Evolutionary conservation across 495 filamentous ascomycete species (phyloP), one percentile per base, ranked within the genome.

Genomic region (Penicillium pancosmium): DNA sequence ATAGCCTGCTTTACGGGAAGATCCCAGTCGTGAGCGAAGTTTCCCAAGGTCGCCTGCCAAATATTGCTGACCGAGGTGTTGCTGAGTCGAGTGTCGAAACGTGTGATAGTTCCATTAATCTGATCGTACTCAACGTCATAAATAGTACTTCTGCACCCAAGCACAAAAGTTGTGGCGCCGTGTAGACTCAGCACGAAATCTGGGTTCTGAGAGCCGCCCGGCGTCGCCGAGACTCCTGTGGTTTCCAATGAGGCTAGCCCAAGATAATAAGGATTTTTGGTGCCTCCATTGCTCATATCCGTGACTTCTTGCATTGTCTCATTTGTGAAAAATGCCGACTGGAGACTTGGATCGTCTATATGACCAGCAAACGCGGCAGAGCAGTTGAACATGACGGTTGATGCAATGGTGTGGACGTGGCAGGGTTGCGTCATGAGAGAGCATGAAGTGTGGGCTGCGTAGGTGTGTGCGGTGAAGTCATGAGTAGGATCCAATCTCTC

Each of bases 31-130:
- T 3, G 2, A 0, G 7, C 2, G 41, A 6, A 12, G 16, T 44
- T 44, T 19, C 16, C 15, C 1, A n/a, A 5, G 9, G 41, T 44
- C 19, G 41, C 3, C 41, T 44, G 41, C 41, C 41, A 44, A n/a
- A 44, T 44, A 19, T 44, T 44, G 16, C 41, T 44, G 41, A 44
- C 41, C 5, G 41, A 44, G 16, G 41, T 44, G 9, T 44, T 44
- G 41, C 41, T 44, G 16, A 19, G 3, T 44, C n/a, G n/a, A 19
- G 41, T 19, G 41, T 44, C 16, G 41, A 44, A 44, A 15, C 41
- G 41, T 16, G 41, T 44, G 16, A 44, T 18, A 18, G 7, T 19
- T 12, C 41, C 41, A 10, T 44, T 19, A 5, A 44, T 7, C 8
- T 16, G 15, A 8, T 44, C 41, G 3, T 44, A 44, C 9, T 44